Percentiles rank a stretch among this genome's conserved stretches.
Conservation (phyloP, 306 rosid species). For the Corylus heterophylla region DNA sequence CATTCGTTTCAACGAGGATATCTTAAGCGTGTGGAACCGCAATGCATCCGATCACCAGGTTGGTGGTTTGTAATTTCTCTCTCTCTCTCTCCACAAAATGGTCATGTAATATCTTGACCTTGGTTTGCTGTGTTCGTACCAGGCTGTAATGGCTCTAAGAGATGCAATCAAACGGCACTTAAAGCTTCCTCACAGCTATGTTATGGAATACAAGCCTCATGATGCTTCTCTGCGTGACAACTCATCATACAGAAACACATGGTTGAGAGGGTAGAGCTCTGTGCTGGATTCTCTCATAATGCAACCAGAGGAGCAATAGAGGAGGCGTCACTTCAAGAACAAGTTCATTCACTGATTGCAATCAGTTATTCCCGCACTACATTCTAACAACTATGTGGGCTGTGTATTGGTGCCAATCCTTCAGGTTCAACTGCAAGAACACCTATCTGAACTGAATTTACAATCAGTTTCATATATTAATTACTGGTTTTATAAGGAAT, state of each 20-base stretch:
- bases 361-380: not conserved
- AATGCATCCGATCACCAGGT: conserved; percentile 93
- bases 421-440: not conserved
- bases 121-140: conserved; percentile 26
- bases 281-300: not conserved
- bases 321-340: not conserved
- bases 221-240: conserved; percentile 91
- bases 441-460: not conserved
- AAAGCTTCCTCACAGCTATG: conserved; percentile 87
- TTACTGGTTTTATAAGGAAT: not conserved
- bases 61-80: conserved; percentile 14
- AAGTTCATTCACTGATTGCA: not conserved
- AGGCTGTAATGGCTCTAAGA: conserved; percentile 91
- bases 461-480: not conserved
- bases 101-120: not conserved
- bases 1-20: conserved; percentile 92
- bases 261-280: conserved; percentile 79
- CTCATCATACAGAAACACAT: conserved; percentile 91
- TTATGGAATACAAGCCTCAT: conserved; percentile 94
- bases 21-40: conserved; percentile 88
- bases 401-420: not conserved
- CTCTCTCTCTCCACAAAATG: not conserved
- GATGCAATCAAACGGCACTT: conserved; percentile 86
- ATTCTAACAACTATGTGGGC: not conserved
- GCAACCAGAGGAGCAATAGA: not conserved